A percentile compares a stretch with the other conserved stretches of the same genome.
These are phyloP conservation scores for Trichocladium antarcticum DNA, from an alignment of 495 filamentous ascomycete genomes.

Conservation along the genomic window DNA sequence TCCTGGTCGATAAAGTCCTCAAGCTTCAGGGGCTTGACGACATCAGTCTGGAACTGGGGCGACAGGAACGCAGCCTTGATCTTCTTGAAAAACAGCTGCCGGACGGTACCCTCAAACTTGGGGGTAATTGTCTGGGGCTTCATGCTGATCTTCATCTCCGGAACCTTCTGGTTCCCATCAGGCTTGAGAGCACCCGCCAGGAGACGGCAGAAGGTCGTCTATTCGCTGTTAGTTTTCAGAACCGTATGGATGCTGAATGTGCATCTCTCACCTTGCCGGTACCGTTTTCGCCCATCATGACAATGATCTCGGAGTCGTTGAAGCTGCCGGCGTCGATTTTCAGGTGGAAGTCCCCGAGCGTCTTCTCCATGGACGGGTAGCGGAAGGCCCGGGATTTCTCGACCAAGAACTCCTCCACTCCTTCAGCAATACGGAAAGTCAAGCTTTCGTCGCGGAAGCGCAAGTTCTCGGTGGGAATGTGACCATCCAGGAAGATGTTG, in stretches of 20 bases:
- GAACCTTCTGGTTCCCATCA: slow-evolving; percentile 61
- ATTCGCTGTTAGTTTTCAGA: slow-evolving; percentile 69
- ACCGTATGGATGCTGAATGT: slow-evolving; percentile 41
- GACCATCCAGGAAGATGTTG: slow-evolving; percentile 98
- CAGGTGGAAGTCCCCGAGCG: slow-evolving; percentile 80
- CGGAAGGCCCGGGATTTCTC: slow-evolving; percentile 76
- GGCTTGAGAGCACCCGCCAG: slow-evolving; percentile 88
- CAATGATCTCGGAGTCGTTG: slow-evolving; percentile 95
- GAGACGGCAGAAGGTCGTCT: slow-evolving; percentile 96
- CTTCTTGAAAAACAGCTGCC: slow-evolving; percentile 63
- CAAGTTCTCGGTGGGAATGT: slow-evolving; percentile 95
- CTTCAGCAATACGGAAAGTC: slow-evolving; percentile 90
- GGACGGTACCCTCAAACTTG: slow-evolving; percentile 92
- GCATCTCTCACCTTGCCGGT: slow-evolving; percentile 36
- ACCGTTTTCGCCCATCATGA: slow-evolving; percentile 99
- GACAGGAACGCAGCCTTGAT: slow-evolving; percentile 93
- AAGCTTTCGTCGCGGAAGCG: slow-evolving; percentile 96
- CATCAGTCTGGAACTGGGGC: slow-evolving; percentile 97
- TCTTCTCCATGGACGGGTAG: slow-evolving; percentile 91
- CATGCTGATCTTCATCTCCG: slow-evolving; percentile 95
- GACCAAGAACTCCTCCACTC: slow-evolving; percentile 76
- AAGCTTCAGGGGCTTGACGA: slow-evolving; percentile 94
- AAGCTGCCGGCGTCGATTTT: slow-evolving; percentile 71
- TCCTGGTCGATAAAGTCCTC: slow-evolving; percentile 99
- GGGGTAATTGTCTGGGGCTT: slow-evolving; percentile 99